These are phyloP conservation scores for Sindora glabra DNA, from an alignment of 306 rosid genomes.

Conservation along the genomic window DNA sequence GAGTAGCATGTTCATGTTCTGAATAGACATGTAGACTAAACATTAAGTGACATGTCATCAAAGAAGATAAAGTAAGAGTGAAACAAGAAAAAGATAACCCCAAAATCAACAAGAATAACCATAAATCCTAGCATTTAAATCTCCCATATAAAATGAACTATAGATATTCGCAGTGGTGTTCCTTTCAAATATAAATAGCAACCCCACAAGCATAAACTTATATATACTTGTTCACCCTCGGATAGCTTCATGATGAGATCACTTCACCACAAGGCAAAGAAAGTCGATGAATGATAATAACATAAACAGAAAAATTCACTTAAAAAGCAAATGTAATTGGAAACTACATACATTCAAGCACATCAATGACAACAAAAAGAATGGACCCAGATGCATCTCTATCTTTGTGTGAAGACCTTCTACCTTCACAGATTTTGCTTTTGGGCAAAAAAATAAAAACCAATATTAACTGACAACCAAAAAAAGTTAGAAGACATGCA, in stretches of 20 bases:
- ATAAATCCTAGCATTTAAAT: background rate
- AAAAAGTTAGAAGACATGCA: background rate
- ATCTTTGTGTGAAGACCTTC: background rate
- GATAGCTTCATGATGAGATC: background rate
- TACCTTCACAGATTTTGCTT: background rate
- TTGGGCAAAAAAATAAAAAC: background rate
- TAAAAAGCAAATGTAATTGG: background rate
- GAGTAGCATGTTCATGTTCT: conserved; percentile 35
- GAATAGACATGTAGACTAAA: conserved; percentile 9
- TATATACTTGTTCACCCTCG: background rate
- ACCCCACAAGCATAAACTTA: background rate
- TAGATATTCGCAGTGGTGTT: too few relatives aligned
- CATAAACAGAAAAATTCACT: background rate
- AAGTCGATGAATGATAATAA: too few relatives aligned
- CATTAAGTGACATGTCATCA: background rate
- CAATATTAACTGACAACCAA: background rate
- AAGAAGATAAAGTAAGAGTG: background rate
- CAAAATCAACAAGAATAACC: background rate
- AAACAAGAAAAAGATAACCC: background rate
- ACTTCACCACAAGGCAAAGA: too few relatives aligned
- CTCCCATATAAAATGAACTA: background rate
- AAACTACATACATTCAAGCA: background rate
- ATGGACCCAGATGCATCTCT: background rate
- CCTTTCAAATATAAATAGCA: too few relatives aligned
- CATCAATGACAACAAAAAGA: too few relatives aligned